phyloP scores from a whole-genome alignment of 2,329 filamentous ascomycete genomes.

The Aspergillus awamori region DNA sequence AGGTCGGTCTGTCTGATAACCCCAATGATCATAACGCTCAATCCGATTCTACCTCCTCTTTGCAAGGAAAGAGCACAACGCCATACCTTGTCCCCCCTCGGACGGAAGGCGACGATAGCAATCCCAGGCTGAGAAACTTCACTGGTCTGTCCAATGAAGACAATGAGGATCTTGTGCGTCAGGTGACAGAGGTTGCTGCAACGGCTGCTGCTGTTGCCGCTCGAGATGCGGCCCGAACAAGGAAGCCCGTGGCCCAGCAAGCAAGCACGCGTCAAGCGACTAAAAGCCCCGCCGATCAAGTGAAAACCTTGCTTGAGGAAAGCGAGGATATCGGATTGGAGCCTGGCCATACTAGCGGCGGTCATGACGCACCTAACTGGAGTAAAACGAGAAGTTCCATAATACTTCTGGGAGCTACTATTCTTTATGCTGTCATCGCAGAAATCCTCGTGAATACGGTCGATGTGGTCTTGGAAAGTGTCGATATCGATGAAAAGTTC shows the following conservation, averaged over 20 bases:
- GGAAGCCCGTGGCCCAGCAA: constrained; percentile 52
- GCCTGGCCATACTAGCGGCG: constrained; percentile 59
- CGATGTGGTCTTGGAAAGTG: constrained; percentile 88
- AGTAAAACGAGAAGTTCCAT: constrained; percentile 86
- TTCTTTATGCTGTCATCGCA: constrained; percentile 94
- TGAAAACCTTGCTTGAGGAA: constrained; percentile 45
- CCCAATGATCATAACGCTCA: constrained; percentile 46
- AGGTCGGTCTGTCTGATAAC: constrained; percentile 70
- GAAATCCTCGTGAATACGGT: constrained; percentile 97
- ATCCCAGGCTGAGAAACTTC: constrained; percentile 28
- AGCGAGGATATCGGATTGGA: constrained; percentile 52
- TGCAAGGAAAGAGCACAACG: constrained; percentile 40
- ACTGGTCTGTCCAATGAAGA: constrained; percentile 79
- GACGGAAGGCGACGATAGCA: constrained; percentile 49
- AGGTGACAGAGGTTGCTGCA: constrained; percentile 91
- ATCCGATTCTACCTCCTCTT: constrained; percentile 26
- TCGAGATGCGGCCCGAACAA: constrained; percentile 66
- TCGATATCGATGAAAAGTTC: constrained; percentile 95
- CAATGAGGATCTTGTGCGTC: constrained; percentile 77
- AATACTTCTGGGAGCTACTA: constrained; percentile 83
- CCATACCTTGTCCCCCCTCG: constrained; percentile 80
- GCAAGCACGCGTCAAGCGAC: constrained; percentile 33
- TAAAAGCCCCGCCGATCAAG: constrained; percentile 41
- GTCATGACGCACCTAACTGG: constrained; percentile 99
- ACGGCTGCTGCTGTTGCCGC: constrained; percentile 87